Evolutionary conservation across 2,329 filamentous ascomycete genomes (phyloP).

Genomic region (Apiospora kogelbergensis): DNA sequence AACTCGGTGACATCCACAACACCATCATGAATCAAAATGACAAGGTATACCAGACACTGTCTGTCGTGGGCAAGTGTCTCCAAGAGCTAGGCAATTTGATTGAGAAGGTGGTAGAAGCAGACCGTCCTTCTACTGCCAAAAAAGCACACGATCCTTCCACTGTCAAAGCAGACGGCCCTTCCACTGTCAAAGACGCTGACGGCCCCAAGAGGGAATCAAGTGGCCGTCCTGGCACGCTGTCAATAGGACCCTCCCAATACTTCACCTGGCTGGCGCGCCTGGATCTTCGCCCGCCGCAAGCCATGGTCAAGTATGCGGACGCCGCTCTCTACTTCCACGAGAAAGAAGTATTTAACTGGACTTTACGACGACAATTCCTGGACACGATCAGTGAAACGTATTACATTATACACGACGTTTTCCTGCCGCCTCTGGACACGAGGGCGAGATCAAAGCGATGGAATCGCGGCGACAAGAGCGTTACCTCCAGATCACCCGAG

Average conservation of each 20-base stretch:
- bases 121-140: background rate
- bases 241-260: background rate
- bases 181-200: no score
- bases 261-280: background rate
- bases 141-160: no score
- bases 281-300: background rate
- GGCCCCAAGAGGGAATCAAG: no score
- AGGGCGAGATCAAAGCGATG: background rate
- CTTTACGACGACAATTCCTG: no score
- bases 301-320: background rate
- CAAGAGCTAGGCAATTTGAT: background rate
- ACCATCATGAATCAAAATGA: background rate
- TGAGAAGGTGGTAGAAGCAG: background rate
- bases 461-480: accelerated
- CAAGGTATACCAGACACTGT: background rate
- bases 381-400: background rate
- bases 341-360: background rate
- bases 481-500: background rate
- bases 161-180: background rate
- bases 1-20: background rate
- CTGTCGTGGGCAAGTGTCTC: background rate
- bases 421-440: background rate
- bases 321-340: background rate
- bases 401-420: background rate
- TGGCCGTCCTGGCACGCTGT: no score